Conservation (phyloP, 345 rosid genomes). For the Barbarea vulgaris region DNA sequence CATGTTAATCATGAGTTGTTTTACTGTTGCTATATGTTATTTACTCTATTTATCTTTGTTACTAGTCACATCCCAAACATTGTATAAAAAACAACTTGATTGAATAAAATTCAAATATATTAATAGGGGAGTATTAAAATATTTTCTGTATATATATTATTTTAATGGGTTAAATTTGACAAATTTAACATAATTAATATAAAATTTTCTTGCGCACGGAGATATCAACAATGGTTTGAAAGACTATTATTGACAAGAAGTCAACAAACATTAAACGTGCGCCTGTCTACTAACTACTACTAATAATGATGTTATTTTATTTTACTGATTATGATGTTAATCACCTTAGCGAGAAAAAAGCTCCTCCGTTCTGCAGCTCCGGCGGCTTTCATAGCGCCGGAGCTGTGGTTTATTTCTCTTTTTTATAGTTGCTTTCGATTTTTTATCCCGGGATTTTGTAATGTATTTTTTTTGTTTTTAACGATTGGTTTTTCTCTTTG, state of each 20-base stretch:
- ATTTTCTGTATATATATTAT: background rate
- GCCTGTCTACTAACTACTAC: conserved; percentile 23
- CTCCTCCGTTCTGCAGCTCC: no score
- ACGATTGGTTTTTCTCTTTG: no score
- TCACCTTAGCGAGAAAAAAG: no score
- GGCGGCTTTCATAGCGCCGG: no score
- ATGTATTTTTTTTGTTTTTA: no score
- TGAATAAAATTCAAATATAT: background rate
- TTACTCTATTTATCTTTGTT: background rate
- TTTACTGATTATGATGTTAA: background rate
- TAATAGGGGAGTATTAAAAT: background rate
- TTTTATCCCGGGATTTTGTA: no score
- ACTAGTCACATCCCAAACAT: background rate
- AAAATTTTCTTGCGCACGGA: conserved; percentile 25
- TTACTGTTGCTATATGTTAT: no score
- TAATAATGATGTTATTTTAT: background rate
- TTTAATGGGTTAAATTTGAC: background rate
- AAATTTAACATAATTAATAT: background rate
- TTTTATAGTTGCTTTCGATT: no score
- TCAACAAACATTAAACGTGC: conserved; percentile 39
- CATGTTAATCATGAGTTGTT: background rate
- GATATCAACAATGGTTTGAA: background rate
- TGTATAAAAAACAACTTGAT: background rate
- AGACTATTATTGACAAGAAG: conserved; percentile 26
- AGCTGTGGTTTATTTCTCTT: no score